Base-by-base conservation (phyloP, 2,329 filamentous ascomycete species). In the Dothideomycetidae sp. region DNA sequence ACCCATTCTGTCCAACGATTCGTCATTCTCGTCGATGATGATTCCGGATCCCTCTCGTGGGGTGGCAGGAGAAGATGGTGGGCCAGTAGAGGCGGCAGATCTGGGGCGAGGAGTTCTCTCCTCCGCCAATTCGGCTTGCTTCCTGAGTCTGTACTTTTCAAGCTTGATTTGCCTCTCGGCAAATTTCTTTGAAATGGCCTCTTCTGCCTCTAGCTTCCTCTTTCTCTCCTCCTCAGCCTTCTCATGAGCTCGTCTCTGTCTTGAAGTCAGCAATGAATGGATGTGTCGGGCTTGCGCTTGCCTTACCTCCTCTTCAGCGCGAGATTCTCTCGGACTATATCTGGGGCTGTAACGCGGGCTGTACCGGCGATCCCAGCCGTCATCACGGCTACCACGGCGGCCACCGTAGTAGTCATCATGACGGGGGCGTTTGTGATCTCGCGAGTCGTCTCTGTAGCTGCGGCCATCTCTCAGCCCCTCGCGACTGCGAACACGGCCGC, bases 141-240 rank as follows among this genome's bases (percentile, higher is more conserved):
- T 76, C 60, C 86, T 88, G 59, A 84, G 81, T 61, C 93, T 93
- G 86, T 85, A 93, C 40, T 82, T 81, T 55, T 88, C 82, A 17
- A 93, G 62, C 54, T 83, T 86, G 17, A 82, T 82, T 30, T 85
- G 67, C 44, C 81, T 69, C 56, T 88, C 81, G 34, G 46, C 43
- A 36, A 46, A 40, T 56, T 86, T 83, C 53, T 81, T 68, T n/a
- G n/a, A n/a, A n/a, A n/a, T n/a, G n/a, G n/a, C n/a, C 56, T 88
- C 81, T 35, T 46, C 44, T 34, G 45, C 42, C 56, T 85, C 83
- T 53, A 72, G 67, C 50, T 75, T 75, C 10, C 41, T 38, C 17
- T 37, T 42, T 12, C 44, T 41, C 29, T 42, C 37, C 39, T 37
- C 10, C 37, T 30, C 31, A 29, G 42, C 41, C 17, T 44, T 44